Evolutionary conservation across 768 basidiomycete species (phyloP).

Genomic region (Cystobasidiopsis lactophilus): DNA sequence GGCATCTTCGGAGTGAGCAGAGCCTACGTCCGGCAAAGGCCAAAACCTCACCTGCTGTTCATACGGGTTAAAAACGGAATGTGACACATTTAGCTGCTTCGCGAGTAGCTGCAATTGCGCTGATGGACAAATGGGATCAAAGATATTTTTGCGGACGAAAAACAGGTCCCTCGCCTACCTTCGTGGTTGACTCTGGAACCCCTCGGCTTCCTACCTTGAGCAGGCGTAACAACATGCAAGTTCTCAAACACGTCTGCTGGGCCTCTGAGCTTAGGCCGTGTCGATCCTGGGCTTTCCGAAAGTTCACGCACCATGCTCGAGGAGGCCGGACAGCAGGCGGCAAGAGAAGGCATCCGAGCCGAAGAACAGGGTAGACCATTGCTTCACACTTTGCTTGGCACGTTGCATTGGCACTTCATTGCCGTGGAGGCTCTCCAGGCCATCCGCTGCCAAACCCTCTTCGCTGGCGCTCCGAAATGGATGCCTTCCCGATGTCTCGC

Average conservation of each 20-base stretch:
- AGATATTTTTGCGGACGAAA: background rate
- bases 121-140: background rate
- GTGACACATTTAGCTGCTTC: background rate
- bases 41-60: background rate
- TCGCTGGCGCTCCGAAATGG: too few species aligned
- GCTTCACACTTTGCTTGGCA: too few species aligned
- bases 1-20: background rate
- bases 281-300: background rate
- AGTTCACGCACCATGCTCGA: background rate
- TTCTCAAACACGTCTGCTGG: background rate
- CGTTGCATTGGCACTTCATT: too few species aligned
- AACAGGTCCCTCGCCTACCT: background rate
- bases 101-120: background rate
- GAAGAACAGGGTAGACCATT: conserved; percentile 4
- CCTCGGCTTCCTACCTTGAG: too few species aligned
- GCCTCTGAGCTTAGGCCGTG: background rate
- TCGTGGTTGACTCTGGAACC: too few species aligned
- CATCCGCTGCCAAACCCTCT: too few species aligned
- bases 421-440: too few species aligned
- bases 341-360: conserved; percentile 16
- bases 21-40: background rate
- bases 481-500: too few species aligned
- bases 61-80: background rate
- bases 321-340: background rate
- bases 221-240: background rate